phyloP scores from a whole-genome alignment of 2,329 filamentous ascomycete genomes.

The Epichloe sp. region DNA sequence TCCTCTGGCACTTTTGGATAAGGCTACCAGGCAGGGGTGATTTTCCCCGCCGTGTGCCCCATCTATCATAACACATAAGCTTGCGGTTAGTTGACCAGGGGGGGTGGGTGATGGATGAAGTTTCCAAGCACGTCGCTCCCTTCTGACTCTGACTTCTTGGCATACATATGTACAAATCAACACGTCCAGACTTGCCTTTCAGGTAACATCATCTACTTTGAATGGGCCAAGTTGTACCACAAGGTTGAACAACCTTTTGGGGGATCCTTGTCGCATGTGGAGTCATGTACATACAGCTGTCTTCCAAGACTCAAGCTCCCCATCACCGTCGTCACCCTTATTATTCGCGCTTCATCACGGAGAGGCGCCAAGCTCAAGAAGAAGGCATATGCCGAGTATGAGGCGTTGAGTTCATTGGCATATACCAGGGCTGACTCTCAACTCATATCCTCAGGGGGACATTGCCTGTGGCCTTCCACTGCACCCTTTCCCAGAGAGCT shows the following conservation, averaged over 20 bases:
- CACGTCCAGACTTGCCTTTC: background rate
- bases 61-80: background rate
- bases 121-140: background rate
- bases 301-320: background rate
- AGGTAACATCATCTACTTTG: slow-evolving; percentile 1
- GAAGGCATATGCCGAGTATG: background rate
- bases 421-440: too few species aligned
- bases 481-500: too few species aligned
- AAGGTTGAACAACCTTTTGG: background rate
- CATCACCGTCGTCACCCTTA: background rate
- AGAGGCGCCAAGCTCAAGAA: background rate
- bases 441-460: too few species aligned
- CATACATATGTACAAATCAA: background rate
- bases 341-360: background rate
- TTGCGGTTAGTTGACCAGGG: background rate
- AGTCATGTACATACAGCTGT: background rate
- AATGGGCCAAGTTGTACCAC: background rate
- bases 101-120: slow-evolving; percentile 1
- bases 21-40: slow-evolving; percentile 2
- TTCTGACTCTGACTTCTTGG: slow-evolving; percentile 1
- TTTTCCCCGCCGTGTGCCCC: slow-evolving; percentile 2
- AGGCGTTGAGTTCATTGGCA: background rate
- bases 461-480: background rate
- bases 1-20: background rate
- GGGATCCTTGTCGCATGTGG: background rate